Base-by-base conservation (phyloP, 768 basidiomycete species). In the Lanmaoa rubissima region DNA sequence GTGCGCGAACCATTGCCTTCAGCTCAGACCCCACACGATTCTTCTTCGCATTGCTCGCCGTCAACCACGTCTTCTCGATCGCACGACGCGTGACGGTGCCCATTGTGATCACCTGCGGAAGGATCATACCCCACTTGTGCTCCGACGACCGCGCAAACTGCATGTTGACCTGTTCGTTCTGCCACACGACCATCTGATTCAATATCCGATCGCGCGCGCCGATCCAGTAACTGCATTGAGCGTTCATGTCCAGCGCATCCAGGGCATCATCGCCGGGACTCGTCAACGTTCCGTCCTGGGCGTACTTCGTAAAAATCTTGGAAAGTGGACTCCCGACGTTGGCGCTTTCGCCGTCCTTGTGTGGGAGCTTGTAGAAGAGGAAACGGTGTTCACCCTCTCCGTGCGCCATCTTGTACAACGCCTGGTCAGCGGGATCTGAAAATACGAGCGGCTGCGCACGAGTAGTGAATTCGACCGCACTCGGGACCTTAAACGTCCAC, bases 21-120 rank as follows among this genome's bases (percentile, higher is more conserved):
- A 98, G 82, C 73, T 99, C 97, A 0, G 94, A 97, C 2, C 96
- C 96, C n/a, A 98, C 91, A 19, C 97, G 88, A 62, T 97, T 96
- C 75, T 86, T 87, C 79, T 98, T 99, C 2, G 97, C 95, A 65
- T 99, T 99, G 62, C 94, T 94, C 0, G 97, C 97, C 0, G 97
- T 98, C 48, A 99, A 75, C 97, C 97, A 98, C 3, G 96, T 98
- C 73, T 88, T 92, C 75, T 98, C 97, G 60, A 98, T 96, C 9
- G 97, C 94, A 34, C 95, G 87, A 10, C 95, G 93, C 16, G 96
- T 99, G 51, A 98, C 93, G 0, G 97, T 98, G 14, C 97, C 97
- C 97, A 99, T 99, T 9, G 94, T 90, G 64, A 98, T 90, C 47
- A 98, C 90, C 71, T 97, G 94, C 2, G 96, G 97, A 7, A 98